phyloP scores from a whole-genome alignment of 352 stramenopile genomes.

The Phytophthora sp. region DNA sequence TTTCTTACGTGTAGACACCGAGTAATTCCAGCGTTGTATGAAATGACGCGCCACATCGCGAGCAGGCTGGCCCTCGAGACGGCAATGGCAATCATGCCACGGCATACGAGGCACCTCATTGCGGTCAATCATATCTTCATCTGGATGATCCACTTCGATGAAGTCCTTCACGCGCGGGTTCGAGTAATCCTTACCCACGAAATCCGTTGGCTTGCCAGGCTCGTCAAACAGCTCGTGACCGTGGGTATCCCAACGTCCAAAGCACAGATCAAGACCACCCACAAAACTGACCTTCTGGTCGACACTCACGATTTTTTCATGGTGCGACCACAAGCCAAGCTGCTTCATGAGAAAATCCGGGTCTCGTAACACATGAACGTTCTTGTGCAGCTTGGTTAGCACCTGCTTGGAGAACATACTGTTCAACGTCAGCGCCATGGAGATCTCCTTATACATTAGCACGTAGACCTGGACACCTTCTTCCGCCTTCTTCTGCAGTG shows the following conservation, averaged over 20 bases:
- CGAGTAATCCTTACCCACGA: slow-evolving; percentile 85
- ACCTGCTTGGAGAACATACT: slow-evolving; percentile 82
- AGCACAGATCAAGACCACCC: slow-evolving; percentile 90
- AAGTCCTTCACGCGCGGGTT: slow-evolving; percentile 89
- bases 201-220: slow-evolving; percentile 52
- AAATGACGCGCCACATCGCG: slow-evolving; percentile 87
- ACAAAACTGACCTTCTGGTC: slow-evolving; percentile 91
- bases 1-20: slow-evolving; percentile 82
- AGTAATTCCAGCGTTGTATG: slow-evolving; percentile 91
- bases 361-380: slow-evolving; percentile 89
- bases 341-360: slow-evolving; percentile 90
- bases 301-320: slow-evolving; percentile 93
- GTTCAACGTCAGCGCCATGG: slow-evolving; percentile 84
- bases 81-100: slow-evolving; percentile 87
- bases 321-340: slow-evolving; percentile 89
- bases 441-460: slow-evolving; percentile 92
- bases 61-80: slow-evolving; percentile 78
- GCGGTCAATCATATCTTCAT: slow-evolving; percentile 83
- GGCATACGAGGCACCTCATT: slow-evolving; percentile 77
- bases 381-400: slow-evolving; percentile 70
- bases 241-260: slow-evolving; percentile 86
- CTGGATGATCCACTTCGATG: slow-evolving; percentile 73
- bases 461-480: slow-evolving; percentile 91
- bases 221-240: slow-evolving; percentile 77
- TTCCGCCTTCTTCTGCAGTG: slow-evolving; percentile 74